Base-by-base conservation (phyloP, 257 asterid species). In the Striga asiatica region DNA sequence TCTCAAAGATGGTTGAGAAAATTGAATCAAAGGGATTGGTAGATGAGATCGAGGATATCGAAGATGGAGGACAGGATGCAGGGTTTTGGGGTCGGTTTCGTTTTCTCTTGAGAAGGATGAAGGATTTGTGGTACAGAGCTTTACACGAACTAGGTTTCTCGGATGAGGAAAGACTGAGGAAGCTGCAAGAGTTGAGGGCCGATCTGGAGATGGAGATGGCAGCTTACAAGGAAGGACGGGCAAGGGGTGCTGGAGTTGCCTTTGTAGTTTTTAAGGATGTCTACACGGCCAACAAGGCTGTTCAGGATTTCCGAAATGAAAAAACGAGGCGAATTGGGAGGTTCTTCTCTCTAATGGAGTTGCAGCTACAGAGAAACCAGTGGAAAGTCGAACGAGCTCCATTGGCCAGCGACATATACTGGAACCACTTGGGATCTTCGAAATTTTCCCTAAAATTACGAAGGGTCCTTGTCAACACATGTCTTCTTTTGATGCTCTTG, bases 311-410 rank as follows among this genome's bases (percentile, higher is more conserved):
- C 11, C 83, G 73, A 16, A 83, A 74, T 16, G 99, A 92, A 77
- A 92, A 83, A 68, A 81, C 87, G 61, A 82, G 77, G 76, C 79
- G 91, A 38, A 67, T 81, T 50, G 97, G 97, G 29, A 75, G 93
- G 66, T 88, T 92, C 76, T 88, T 88, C 66, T 88, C 99, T 13
- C 66, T 88, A 56, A 32, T 74, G 39, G 99, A 92, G 78, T 70
- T 92, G 80, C 93, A 92, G 64, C 71, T 92, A 14, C 95, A 92
- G 65, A 82, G 97, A 64, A 92, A 83, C 70, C 94, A 88, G 56
- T 92, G 99, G 99, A 92, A 83, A 73, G 99, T 92, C 20, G 95
- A 82, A 77, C 74, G 97, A 64, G 97, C 97, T 56, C 97, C 97
- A 11, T 65, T 85, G 61, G 99, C 99, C 9, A 88, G 93, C 63